phyloP scores from a whole-genome alignment of 2,329 filamentous ascomycete species.

The Blumeriella jaapii region DNA sequence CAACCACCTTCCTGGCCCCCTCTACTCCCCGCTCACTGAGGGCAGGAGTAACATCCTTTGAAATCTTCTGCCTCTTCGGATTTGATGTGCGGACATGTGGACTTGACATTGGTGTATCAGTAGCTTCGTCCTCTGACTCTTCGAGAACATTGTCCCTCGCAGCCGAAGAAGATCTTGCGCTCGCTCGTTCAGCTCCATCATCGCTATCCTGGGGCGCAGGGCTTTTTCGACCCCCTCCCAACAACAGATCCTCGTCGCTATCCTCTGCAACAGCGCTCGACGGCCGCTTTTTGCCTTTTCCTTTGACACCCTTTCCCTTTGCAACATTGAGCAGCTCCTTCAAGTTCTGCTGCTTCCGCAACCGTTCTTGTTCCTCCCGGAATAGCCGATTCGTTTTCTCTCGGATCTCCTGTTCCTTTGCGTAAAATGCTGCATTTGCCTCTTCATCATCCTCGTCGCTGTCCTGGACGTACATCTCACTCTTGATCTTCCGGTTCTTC shows the following conservation, averaged over 20 bases:
- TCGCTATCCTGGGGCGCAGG: conserved; percentile 21
- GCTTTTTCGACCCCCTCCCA: conserved; percentile 7
- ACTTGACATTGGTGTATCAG: conserved; percentile 31
- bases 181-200: conserved; percentile 20
- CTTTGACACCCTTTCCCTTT: conserved; percentile 8
- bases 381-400: conserved; percentile 25
- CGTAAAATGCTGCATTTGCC: conserved; percentile 64
- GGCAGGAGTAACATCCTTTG: conserved; percentile 24
- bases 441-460: conserved; percentile 74
- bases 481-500: conserved; percentile 72
- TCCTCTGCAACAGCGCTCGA: conserved; percentile 17
- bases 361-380: conserved; percentile 46
- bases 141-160: conserved; percentile 17
- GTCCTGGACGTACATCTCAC: conserved; percentile 65
- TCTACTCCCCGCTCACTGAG: conserved; percentile 9
- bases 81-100: conserved; percentile 26
- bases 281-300: conserved; percentile 17
- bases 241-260: conserved; percentile 15
- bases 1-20: conserved; percentile 8
- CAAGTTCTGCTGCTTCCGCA: conserved; percentile 39
- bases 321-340: conserved; percentile 22
- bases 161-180: conserved; percentile 20
- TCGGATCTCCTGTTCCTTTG: conserved; percentile 56
- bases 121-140: conserved; percentile 27
- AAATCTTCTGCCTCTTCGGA: conserved; percentile 30